Conservation (phyloP, 2,329 filamentous ascomycete species). For the Amauroascus niger region DNA sequence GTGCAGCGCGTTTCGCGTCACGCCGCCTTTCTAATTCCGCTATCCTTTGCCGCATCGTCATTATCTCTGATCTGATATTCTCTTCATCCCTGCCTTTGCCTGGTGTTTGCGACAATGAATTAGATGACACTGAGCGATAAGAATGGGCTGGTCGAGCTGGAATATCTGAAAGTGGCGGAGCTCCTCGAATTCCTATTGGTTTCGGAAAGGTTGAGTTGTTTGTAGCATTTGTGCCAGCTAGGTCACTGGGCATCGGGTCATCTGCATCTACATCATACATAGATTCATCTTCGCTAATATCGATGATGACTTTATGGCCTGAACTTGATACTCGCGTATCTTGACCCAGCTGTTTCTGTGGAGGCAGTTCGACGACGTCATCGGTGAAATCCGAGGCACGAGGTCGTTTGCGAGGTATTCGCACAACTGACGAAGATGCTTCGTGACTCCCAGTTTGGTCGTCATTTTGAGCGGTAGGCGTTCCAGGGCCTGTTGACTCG, state of each 20-base stretch:
- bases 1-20: conserved; percentile 33
- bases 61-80: conserved; percentile 41
- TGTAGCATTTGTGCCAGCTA: background rate
- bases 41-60: conserved; percentile 41
- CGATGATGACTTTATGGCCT: conserved; percentile 62
- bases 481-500: background rate
- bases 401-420: conserved; percentile 45
- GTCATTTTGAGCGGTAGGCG: background rate
- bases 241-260: background rate
- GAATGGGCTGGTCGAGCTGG: conserved; percentile 37
- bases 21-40: conserved; percentile 41
- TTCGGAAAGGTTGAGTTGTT: background rate
- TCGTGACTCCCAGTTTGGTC: background rate
- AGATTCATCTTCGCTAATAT: conserved; percentile 66
- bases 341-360: conserved; percentile 56
- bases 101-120: conserved; percentile 31
- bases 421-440: conserved; percentile 14
- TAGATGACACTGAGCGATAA: conserved; percentile 34
- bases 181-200: conserved; percentile 17
- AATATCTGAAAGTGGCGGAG: conserved; percentile 35
- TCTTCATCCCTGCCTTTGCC: conserved; percentile 32
- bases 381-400: conserved; percentile 60
- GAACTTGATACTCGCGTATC: conserved; percentile 34
- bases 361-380: conserved; percentile 37
- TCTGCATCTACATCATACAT: conserved; percentile 17